Conservation (phyloP, 2,329 filamentous ascomycete species). For the Aspergillus neotritici region DNA sequence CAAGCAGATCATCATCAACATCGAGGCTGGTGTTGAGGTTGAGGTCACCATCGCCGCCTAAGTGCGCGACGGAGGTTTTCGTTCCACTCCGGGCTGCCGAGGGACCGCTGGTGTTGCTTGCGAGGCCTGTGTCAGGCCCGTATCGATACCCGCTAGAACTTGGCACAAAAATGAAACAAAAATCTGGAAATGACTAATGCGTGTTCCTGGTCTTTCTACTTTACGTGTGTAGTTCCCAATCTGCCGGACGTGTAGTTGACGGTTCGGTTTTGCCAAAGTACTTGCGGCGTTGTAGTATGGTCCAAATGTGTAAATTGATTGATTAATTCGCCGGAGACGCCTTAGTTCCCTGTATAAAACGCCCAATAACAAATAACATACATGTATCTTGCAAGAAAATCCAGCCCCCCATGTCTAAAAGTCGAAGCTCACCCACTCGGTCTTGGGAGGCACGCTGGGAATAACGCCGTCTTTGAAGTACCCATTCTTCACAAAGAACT, state of each 20-base stretch:
- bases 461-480: constrained; percentile 65
- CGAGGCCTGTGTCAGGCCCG: constrained; percentile 10
- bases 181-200: constrained; percentile 25
- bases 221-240: not conserved
- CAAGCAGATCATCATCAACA: constrained; percentile 52
- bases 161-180: constrained; percentile 27
- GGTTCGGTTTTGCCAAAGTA: no score
- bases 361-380: not conserved
- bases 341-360: not conserved
- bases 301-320: no score
- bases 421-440: constrained; percentile 69
- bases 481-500: constrained; percentile 59
- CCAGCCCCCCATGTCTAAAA: constrained; percentile 46
- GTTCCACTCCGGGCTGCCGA: constrained; percentile 21
- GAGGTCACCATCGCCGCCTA: constrained; percentile 51
- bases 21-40: constrained; percentile 50
- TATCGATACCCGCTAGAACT: constrained; percentile 29
- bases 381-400: not conserved
- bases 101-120: constrained; percentile 18
- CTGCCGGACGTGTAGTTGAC: no score
- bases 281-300: no score
- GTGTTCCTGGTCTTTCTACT: not conserved
- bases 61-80: constrained; percentile 16
- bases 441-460: constrained; percentile 70
- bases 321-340: not conserved